phyloP scores from a whole-genome alignment of 352 stramenopile genomes.

The Phytophthora cajani region DNA sequence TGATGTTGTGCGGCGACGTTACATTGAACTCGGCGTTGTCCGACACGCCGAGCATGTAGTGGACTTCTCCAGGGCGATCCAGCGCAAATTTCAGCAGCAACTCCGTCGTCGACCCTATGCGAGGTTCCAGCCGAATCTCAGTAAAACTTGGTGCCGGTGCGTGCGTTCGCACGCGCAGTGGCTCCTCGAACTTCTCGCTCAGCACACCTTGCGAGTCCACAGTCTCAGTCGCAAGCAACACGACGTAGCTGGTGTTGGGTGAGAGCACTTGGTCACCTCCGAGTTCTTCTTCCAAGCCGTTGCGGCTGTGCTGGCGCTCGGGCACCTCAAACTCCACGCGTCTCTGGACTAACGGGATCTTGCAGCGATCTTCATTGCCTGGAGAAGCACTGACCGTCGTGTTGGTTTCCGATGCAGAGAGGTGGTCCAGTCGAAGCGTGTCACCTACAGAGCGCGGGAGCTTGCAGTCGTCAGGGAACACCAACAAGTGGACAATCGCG shows the following conservation, averaged over 20 bases:
- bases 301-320: constrained; percentile 43
- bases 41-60: constrained; percentile 70
- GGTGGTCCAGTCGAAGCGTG: constrained; percentile 25
- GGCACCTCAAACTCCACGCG: constrained; percentile 41
- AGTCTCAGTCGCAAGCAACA: constrained; percentile 66
- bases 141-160: constrained; percentile 55
- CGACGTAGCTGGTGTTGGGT: constrained; percentile 57
- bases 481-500: constrained; percentile 61
- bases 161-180: constrained; percentile 49
- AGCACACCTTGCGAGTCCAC: constrained; percentile 61
- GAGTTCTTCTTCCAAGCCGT: constrained; percentile 54
- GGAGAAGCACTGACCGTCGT: constrained; percentile 3
- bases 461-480: constrained; percentile 49
- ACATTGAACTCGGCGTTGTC: constrained; percentile 73
- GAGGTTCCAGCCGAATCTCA: constrained; percentile 50
- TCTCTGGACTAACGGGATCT: constrained; percentile 34
- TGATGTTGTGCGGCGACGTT: constrained; percentile 82
- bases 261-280: constrained; percentile 25
- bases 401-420: constrained; percentile 16
- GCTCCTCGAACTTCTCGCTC: constrained; percentile 50
- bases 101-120: constrained; percentile 80
- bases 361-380: constrained; percentile 3
- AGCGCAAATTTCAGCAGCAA: constrained; percentile 64
- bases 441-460: constrained; percentile 21
- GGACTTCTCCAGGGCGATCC: constrained; percentile 67